phyloP scores from a whole-genome alignment of 2,329 filamentous ascomycete species.

The Akanthomyces uredinophilus region DNA sequence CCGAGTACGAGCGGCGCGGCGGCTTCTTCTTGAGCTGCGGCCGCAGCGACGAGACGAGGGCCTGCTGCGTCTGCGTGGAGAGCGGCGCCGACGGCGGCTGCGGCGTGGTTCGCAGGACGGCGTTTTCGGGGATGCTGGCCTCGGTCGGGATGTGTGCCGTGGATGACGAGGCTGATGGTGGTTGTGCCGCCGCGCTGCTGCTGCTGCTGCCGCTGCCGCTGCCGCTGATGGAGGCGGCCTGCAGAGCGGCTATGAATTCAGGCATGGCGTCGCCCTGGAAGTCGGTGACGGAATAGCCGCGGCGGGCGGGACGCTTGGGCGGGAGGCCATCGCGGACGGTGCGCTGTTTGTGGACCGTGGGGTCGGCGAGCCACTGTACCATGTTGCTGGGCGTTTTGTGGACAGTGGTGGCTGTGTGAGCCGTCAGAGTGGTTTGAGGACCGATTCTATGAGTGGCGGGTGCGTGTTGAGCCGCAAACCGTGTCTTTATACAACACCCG shows the following conservation, averaged over 20 bases:
- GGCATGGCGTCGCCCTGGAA: constrained; percentile 31
- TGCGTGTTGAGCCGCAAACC: not conserved
- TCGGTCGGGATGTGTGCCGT: constrained; percentile 23
- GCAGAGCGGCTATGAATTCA: constrained; percentile 16
- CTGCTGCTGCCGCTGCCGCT: constrained; percentile 20
- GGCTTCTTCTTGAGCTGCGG: constrained; percentile 32
- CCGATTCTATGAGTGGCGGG: too few species aligned
- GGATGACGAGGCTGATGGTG: not conserved
- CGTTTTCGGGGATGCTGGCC: constrained; percentile 33
- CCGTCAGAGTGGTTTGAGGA: not conserved
- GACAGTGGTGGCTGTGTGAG: not conserved
- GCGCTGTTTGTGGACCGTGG: constrained; percentile 16
- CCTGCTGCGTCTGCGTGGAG: constrained; percentile 20
- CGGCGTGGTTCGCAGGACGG: constrained; percentile 15
- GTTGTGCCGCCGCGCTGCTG: constrained; percentile 19
- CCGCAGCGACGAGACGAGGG: constrained; percentile 21
- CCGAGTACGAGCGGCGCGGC: constrained; percentile 53
- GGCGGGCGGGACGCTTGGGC: constrained; percentile 29
- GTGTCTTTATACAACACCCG: not conserved
- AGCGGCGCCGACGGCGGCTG: not conserved
- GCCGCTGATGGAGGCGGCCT: constrained; percentile 17
- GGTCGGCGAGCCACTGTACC: constrained; percentile 29
- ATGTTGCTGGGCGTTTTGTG: constrained; percentile 20
- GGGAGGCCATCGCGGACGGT: constrained; percentile 12
- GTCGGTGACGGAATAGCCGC: constrained; percentile 44